phyloP scores from a whole-genome alignment of 2,329 filamentous ascomycete species.

The Cladosporium austrohemisphaericum region DNA sequence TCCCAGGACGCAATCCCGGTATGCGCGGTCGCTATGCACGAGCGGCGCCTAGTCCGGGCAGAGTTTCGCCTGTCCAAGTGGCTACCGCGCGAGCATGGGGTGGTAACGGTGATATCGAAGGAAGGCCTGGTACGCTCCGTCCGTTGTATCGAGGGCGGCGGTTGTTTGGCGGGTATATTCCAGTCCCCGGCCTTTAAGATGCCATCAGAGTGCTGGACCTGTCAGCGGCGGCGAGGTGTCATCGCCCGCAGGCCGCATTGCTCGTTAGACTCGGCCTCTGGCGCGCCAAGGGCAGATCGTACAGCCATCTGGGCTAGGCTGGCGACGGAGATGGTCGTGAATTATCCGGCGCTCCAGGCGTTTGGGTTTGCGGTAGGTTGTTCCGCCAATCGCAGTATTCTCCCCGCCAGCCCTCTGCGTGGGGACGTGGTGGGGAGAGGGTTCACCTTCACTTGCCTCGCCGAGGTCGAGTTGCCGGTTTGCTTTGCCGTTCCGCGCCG shows the following conservation, averaged over 20 bases:
- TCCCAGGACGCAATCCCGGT: conserved; percentile 15
- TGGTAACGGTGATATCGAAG: neutral
- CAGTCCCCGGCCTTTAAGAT: conserved; percentile 4
- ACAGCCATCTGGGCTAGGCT: conserved; percentile 11
- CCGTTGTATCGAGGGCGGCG: conserved; percentile 1
- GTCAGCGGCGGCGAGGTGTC: conserved; percentile 1
- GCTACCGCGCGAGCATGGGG: conserved; percentile 5
- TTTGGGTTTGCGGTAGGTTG: conserved; percentile 6
- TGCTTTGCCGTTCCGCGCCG: conserved; percentile 3
- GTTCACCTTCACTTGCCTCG: no score
- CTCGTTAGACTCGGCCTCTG: conserved; percentile 1
- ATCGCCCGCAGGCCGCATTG: neutral
- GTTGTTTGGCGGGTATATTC: conserved; percentile 13
- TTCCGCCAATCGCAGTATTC: conserved; percentile 12
- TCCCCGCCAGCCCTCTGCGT: no score
- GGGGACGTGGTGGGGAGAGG: conserved; percentile 7
- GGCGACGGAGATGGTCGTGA: conserved; percentile 10
- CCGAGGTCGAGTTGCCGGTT: conserved; percentile 2
- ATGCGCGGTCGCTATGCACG: conserved; percentile 5
- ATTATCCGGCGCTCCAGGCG: conserved; percentile 13
- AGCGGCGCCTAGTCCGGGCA: conserved; percentile 10
- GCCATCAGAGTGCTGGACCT: conserved; percentile 5
- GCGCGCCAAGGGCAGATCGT: conserved; percentile 13
- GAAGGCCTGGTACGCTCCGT: neutral
- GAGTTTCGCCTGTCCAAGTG: conserved; percentile 5